These are phyloP conservation scores for Carex parvula DNA, from an alignment of 176 grass and related monocot genomes.

Conservation along the genomic window DNA sequence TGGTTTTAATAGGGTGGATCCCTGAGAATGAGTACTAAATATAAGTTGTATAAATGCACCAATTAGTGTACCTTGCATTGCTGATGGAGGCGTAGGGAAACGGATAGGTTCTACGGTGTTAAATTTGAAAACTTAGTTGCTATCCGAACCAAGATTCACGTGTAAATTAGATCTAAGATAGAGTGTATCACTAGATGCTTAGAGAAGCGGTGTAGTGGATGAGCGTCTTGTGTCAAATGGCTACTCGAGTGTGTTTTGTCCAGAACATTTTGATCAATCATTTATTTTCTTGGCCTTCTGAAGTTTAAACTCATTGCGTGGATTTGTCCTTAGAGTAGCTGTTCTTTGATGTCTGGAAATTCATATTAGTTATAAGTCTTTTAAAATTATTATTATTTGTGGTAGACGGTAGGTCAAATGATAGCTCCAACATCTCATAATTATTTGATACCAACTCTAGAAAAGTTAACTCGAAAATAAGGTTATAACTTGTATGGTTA, in stretches of 20 bases:
- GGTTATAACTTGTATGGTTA: neutral
- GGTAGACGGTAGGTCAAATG: neutral
- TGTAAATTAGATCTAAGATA: too few species aligned
- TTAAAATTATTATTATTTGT: neutral
- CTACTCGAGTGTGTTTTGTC: too few species aligned
- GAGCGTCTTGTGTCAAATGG: too few species aligned
- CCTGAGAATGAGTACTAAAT: neutral
- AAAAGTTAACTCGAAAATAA: neutral
- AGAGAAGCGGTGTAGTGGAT: too few species aligned
- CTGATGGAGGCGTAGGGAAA: neutral
- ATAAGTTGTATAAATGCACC: neutral
- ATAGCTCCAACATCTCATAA: neutral
- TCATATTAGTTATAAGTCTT: neutral
- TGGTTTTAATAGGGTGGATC: neutral
- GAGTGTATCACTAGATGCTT: too few species aligned
- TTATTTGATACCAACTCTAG: neutral
- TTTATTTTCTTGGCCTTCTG: neutral
- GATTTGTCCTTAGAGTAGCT: neutral
- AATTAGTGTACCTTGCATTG: neutral
- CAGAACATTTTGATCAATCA: neutral
- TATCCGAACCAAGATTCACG: too few species aligned
- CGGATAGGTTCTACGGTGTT: too few species aligned
- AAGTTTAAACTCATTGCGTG: neutral
- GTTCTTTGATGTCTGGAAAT: neutral
- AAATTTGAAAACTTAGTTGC: too few species aligned